These are phyloP conservation scores for Trichosporon ovoides DNA, from an alignment of 1,284 basidiomycete species.

Conservation along the genomic window DNA sequence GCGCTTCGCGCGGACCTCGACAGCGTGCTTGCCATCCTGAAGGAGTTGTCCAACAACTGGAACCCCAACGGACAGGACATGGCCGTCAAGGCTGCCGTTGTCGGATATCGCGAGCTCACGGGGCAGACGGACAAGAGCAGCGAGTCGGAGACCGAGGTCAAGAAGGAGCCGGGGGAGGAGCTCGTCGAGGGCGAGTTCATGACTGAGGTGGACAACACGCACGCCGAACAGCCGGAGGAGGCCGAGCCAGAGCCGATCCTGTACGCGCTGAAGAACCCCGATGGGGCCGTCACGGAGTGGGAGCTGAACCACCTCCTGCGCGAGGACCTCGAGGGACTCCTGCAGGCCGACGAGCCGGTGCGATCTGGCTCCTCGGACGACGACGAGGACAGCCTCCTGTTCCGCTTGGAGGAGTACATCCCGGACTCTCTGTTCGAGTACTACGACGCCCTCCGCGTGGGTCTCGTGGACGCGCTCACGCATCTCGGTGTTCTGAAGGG, in stretches of 20 bases:
- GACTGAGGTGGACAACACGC: constrained; percentile 46
- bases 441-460: constrained; percentile 66
- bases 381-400: constrained; percentile 51
- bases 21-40: constrained; percentile 59
- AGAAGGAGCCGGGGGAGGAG: constrained; percentile 20
- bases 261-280: constrained; percentile 13
- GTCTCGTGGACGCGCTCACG: constrained; percentile 56
- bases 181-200: constrained; percentile 43
- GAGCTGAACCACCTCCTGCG: constrained; percentile 14
- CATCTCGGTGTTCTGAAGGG: constrained; percentile 15
- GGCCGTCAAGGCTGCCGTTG: constrained; percentile 93
- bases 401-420: constrained; percentile 75
- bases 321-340: constrained; percentile 17
- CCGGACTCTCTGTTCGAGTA: constrained; percentile 73
- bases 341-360: constrained; percentile 11
- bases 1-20: constrained; percentile 12
- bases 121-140: constrained; percentile 45
- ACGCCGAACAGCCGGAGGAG: constrained; percentile 21
- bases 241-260: constrained; percentile 8
- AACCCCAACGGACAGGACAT: constrained; percentile 97
- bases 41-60: constrained; percentile 74
- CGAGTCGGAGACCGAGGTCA: neutral
- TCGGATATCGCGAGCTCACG: constrained; percentile 82
- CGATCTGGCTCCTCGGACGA: constrained; percentile 7
- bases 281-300: constrained; percentile 14